Evolutionary conservation across 2,329 filamentous ascomycete genomes (phyloP).

Genomic region (Didymella segeticola): DNA sequence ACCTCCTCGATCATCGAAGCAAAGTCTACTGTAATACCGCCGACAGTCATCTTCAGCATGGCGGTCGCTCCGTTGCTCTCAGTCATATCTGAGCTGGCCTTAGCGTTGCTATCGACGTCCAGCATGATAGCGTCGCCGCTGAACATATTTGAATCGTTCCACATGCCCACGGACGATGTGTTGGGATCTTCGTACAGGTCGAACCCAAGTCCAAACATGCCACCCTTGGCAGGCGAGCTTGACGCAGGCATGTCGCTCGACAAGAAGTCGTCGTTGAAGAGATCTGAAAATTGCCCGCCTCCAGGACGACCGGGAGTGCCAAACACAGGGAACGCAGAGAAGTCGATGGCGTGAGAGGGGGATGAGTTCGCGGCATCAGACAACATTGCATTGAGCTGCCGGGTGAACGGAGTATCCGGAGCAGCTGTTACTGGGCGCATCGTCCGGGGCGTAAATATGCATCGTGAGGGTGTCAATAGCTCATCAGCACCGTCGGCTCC

Average conservation of each 20-base stretch:
- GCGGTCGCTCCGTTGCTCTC: conserved; percentile 9
- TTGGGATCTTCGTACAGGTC: conserved; percentile 48
- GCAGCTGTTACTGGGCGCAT: conserved; percentile 38
- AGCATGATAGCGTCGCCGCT: conserved; percentile 37
- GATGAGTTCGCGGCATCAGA: conserved; percentile 42
- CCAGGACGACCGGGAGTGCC: conserved; percentile 34
- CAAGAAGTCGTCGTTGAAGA: conserved; percentile 41
- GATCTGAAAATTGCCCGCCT: conserved; percentile 36
- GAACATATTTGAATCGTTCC: conserved; percentile 45
- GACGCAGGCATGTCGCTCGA: conserved; percentile 47
- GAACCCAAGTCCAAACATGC: conserved; percentile 36
- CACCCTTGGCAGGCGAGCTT: conserved; percentile 42
- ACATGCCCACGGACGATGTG: conserved; percentile 43
- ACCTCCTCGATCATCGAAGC: conserved; percentile 48
- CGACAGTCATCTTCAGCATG: conserved; percentile 36
- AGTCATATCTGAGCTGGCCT: conserved; percentile 2
- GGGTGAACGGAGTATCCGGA: conserved; percentile 64
- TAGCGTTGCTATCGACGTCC: conserved; percentile 22
- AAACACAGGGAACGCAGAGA: conserved; percentile 46
- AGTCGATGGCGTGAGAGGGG: conserved; percentile 40
- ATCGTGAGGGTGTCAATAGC: conserved; percentile 46
- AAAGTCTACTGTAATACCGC: conserved; percentile 43
- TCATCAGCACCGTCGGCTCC: conserved; percentile 27
- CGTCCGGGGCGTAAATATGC: conserved; percentile 45
- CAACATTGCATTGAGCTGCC: conserved; percentile 69